These are phyloP conservation scores for Gleditsia sinensis DNA, from an alignment of 306 rosid species.

Conservation along the genomic window DNA sequence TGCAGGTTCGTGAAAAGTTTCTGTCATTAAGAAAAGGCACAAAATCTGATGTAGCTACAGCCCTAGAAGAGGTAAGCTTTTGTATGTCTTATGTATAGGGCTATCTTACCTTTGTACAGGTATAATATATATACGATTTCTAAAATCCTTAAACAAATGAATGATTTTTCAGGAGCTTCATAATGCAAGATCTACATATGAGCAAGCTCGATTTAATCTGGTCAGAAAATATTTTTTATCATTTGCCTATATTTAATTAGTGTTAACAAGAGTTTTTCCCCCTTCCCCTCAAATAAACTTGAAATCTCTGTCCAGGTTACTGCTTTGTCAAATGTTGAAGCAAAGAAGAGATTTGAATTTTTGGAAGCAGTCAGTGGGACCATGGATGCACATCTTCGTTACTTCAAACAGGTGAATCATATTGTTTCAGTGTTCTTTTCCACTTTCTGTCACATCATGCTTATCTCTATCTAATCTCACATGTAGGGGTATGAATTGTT, in stretches of 20 bases:
- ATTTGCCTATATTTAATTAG: constrained; percentile 2
- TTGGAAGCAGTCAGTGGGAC: constrained; percentile 99
- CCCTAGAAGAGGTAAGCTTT: constrained; percentile 81
- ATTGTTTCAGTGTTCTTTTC: constrained; percentile 26
- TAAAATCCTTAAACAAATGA: constrained; percentile 36
- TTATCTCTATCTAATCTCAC: constrained; percentile 41
- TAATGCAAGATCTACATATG: constrained; percentile 85
- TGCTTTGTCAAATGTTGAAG: constrained; percentile 92
- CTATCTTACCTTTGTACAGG: constrained; percentile 15
- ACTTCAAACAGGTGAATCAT: constrained; percentile 85
- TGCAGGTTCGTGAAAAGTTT: constrained; percentile 95
- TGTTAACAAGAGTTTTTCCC: not conserved
- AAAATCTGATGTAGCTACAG: constrained; percentile 71
- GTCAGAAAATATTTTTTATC: constrained; percentile 45
- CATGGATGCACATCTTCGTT: constrained; percentile 99
- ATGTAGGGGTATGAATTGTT: constrained; percentile 58
- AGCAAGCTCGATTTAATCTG: constrained; percentile 96
- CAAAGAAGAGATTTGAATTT: constrained; percentile 96
- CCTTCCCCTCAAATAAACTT: constrained; percentile 28
- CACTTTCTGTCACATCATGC: constrained; percentile 28
- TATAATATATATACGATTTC: constrained; percentile 14
- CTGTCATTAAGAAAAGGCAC: constrained; percentile 94
- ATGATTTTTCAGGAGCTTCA: constrained; percentile 86
- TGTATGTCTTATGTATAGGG: constrained; percentile 10
- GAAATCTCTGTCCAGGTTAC: constrained; percentile 68